Evolutionary conservation across 768 basidiomycete genomes (phyloP).

Genomic region (Termitomyces sp.): DNA sequence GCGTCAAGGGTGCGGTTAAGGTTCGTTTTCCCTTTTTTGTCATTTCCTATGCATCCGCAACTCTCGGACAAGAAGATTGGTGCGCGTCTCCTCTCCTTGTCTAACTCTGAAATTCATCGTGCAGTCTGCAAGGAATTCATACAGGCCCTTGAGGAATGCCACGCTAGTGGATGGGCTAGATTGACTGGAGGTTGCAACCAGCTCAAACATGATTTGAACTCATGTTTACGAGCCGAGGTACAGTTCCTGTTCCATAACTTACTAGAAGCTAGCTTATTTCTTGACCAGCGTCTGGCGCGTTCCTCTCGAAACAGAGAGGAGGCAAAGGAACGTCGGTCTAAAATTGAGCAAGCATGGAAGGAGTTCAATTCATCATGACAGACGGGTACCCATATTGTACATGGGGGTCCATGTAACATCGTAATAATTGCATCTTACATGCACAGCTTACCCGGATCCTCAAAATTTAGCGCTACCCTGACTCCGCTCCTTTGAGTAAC

Average conservation of each 20-base stretch:
- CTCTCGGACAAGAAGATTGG: constrained; percentile 61
- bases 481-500: not conserved
- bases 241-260: constrained; percentile 10
- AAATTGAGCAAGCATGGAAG: constrained; percentile 53
- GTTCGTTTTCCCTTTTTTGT: not conserved
- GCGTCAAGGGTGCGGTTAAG: too few relatives aligned
- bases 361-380: constrained; percentile 44
- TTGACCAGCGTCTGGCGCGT: constrained; percentile 49
- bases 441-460: not conserved
- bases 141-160: constrained; percentile 69
- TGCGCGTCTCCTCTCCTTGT: constrained; percentile 18
- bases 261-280: not conserved
- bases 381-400: not conserved
- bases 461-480: not conserved
- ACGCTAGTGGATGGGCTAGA: constrained; percentile 54
- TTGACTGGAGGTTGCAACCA: constrained; percentile 67
- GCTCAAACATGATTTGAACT: constrained; percentile 61
- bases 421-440: not conserved
- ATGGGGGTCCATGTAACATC: not conserved
- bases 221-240: constrained; percentile 71
- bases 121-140: constrained; percentile 74
- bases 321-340: constrained; percentile 51
- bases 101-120: constrained; percentile 1
- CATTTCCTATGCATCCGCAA: constrained; percentile 53
- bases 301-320: constrained; percentile 52